Base-by-base conservation (phyloP, 768 basidiomycete species). In the Termitomyces sp. region DNA sequence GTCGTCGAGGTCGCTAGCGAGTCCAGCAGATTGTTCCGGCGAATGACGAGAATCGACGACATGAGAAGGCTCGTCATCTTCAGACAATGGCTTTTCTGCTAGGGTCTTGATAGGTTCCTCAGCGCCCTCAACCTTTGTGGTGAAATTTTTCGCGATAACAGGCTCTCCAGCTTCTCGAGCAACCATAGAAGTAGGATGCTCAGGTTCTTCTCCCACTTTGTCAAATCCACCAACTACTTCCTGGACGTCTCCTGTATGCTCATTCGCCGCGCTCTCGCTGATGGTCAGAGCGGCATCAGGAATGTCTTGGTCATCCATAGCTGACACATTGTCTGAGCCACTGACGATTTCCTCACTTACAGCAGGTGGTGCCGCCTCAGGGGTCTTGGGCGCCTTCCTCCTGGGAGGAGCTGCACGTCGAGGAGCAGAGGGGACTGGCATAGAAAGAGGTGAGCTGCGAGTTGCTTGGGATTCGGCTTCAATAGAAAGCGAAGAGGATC, bases 401-500 rank as follows among this genome's bases (percentile, higher is more conserved):
- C 91, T 78, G 9, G 92, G 91, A 50, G 89, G 90, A 3, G 79
- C 91, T 27, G 89, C 80, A 5, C 91, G 82, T 46, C 88, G 84
- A 45, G 91, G 91, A 18, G 77, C 86, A 15, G 82, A 80, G 15
- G 91, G 89, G 4, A 90, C 77, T 22, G 91, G 89, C 86, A 93
- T 92, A 0, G 83, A 76, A 6, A 75, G 52, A 27, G 62, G 61
- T 18, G 83, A 82, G 24, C 70, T 73, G 37, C 77, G 78, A 12
- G 76, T 57, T 4, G 73, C 65, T 36, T 72, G 70, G 0, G 74
- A 58, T 18, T 70, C 59, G 4, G 68, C 65, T 2, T 75, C 73
- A 15, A 63, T 27, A 15, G 75, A 72, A 18, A 63, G 57, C 15
- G 66, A 20, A 48, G 68, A 64, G 39, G 65, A 58, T 36, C 68